Evolutionary conservation across 352 stramenopile genomes (phyloP), one percentile per base, ranked within the genome.

Genomic region (Albugo candida): DNA sequence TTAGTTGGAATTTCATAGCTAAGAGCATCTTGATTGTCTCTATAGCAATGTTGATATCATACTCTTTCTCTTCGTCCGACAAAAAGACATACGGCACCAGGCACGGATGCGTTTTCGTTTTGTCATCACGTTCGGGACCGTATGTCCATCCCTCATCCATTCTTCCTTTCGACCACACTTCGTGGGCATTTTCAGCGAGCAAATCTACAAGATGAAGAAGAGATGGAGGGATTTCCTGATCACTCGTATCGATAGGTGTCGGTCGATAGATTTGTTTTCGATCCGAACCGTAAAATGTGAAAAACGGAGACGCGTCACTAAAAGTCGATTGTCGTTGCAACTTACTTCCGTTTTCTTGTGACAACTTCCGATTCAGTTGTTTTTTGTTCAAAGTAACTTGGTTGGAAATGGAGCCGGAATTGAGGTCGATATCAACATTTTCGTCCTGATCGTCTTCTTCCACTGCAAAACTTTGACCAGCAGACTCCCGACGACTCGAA

Each of bases 71-170:
- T 4, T 85, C 76, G 43, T 92, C 76, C 13, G 76, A 87, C n/a
- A 92, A 58, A 53, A 88, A 92, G 39, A 92, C 78, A 52, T 92
- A 92, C 13, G 78, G 78, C 53, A 92, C 78, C 8, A 92, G 64
- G 36, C 78, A 88, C 37, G 67, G 70, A 38, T 92, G 78, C 53
- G 88, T 88, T 63, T 87, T 88, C 34, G 61, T 43, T 38, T 63
- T 49, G 49, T 92, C 78, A 41, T 87, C 70, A 41, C 78, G 75
- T 52, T 76, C 61, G 12, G 77, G 76, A 2, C 78, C 78, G 50
- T 88, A 92, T 0, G 73, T 87, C 78, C 78, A 92, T 35, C 78
- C 71, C 57, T 83, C 76, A 55, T 88, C 76, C 78, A 92, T 92
- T 19, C 78, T 67, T 0, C 76, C 76, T 41, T 85, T 88, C 16